Evolutionary conservation across 2,329 filamentous ascomycete genomes (phyloP), one percentile per base, ranked within the genome.

Genomic region (Neocatenulostroma microsporum): DNA sequence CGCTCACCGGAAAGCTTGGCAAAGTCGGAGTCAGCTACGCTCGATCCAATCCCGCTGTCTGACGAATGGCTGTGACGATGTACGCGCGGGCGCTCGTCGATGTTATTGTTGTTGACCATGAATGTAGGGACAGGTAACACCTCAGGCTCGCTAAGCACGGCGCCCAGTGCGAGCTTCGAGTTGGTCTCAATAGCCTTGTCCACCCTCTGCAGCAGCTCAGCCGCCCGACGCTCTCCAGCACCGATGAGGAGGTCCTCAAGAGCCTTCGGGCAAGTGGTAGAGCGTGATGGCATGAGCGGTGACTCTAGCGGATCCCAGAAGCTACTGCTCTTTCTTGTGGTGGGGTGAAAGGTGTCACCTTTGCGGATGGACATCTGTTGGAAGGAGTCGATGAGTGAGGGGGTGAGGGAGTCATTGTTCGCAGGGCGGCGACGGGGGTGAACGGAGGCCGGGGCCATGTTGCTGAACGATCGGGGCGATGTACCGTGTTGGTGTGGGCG

Each of bases 41-140:
- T 94, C 28, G 85, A 83, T 35, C 88, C 88, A 46, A 95, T 70
- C 36, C 86, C 88, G 59, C 87, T 94, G 66, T 95, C 88, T 12
- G 85, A 91, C 41, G 76, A 75, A 63, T 87, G 81, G 54, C 78
- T 74, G 55, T 79, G 73, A 55, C 77, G 72, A 40, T 71, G 71
- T 32, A 27, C 12, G 14, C 30, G 26, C 12, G 21, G 15, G 21
- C 31, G 38, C 24, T 34, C 34, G 33, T 46, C 40, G 21, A 34
- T 54, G 30, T 53, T 12, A 14, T 18, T 20, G 21, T 26, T 55
- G 41, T 62, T 55, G 31, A 67, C 56, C 46, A 64, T 55, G 49
- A 68, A 63, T 37, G 55, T 62, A 12, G 66, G 67, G n/a, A 68
- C 53, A 17, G 68, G 67, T 37, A 69, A 59, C 30, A 70, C 67